A percentile compares a stretch with the other conserved stretches of the same genome.
These are phyloP conservation scores for Oryza australiensis DNA, from an alignment of 176 grass and related monocot genomes.

Conservation along the genomic window DNA sequence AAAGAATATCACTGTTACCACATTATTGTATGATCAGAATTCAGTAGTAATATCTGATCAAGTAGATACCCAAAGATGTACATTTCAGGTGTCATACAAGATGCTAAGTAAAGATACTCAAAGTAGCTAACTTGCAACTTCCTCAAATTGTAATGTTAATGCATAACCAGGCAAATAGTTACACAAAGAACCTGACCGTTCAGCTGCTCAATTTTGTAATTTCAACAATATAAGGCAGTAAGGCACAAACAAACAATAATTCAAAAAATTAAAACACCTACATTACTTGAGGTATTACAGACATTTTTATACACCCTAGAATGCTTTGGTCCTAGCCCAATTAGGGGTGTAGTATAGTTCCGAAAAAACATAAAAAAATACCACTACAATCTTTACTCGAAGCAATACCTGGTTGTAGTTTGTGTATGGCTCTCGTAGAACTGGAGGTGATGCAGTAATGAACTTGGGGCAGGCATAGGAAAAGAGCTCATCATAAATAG, in stretches of 20 bases:
- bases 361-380: not conserved
- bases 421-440: constrained; percentile 67
- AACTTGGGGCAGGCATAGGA: constrained; percentile 97
- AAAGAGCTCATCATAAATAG: constrained; percentile 93
- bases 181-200: not conserved
- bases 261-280: not conserved
- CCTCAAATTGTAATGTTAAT: not conserved
- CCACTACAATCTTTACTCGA: not conserved
- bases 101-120: not conserved
- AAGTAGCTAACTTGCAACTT: not conserved
- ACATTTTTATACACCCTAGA: not conserved
- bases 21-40: not conserved
- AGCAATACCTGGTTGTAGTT: constrained; percentile 92
- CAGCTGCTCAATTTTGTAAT: constrained; percentile 13
- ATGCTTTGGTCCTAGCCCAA: not conserved
- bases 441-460: constrained; percentile 80
- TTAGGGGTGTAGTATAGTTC: not conserved
- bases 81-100: not conserved
- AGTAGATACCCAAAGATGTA: not conserved
- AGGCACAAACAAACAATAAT: not conserved
- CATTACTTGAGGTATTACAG: not conserved
- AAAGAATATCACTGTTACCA: not conserved
- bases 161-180: not conserved
- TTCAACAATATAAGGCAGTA: not conserved
- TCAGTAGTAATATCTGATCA: not conserved